Base-by-base conservation (phyloP, 148 eudicot species). In the Amaranthus cruentus region DNA sequence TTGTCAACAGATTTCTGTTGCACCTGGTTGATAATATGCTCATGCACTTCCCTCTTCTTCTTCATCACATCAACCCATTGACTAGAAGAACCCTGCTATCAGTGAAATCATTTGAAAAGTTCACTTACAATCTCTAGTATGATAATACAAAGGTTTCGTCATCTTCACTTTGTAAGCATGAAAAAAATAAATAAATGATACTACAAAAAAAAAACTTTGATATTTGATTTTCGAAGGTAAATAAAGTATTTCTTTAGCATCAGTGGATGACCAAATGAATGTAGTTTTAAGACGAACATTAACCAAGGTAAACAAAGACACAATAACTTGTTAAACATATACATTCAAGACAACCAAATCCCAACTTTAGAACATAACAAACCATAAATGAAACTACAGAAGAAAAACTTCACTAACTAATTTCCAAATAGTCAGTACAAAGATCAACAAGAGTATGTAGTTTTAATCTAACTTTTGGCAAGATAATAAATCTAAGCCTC, bases 1-100 rank as follows among this genome's bases (percentile, higher is more conserved):
- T 75, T 76, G 70, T 63, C 80, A 38, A 9, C 79, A 13, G 87
- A 73, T 73, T 90, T 85, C 75, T 86, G 81, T 3, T 83, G 96
- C 58, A 80, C 85, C 75, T 85, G 67, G 15, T 83, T 85, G 55
- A 95, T 95, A 76, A 90, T 77, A 55, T 73, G 78, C 78, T 95
- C 99, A 76, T 95, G 99, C 67, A 88, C 81, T 58, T 81, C 92
- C 87, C 96, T 85, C 80, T 95, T 95, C 80, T 48, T 81, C 87
- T 92, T 95, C 99, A 95, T 95, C 57, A 88, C 94, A 87, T 95
- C 96, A 77, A 76, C 75, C 94, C 90, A 87, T 71, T 94, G 98
- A 68, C 88, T 81, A 66, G 90, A 73, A 76, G 90, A 63, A 48
- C 93, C 93, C 97, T 90, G 78, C 62, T 77, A 54, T 55, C 47